phyloP scores from a whole-genome alignment of 805 yeast species.

The Nakazawaea pomicola region DNA sequence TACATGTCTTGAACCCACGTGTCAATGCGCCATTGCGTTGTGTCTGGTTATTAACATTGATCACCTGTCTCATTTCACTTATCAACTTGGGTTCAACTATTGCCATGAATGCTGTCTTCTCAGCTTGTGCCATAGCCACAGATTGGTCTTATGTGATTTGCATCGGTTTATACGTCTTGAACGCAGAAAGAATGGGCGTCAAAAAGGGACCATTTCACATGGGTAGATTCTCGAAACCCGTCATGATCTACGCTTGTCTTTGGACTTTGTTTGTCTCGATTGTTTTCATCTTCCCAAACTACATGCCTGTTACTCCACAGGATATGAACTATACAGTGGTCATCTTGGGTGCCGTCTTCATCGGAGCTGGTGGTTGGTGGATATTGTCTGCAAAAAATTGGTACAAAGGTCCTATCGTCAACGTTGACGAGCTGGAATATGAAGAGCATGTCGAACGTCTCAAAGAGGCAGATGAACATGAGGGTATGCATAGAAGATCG shows the following conservation, averaged over 20 bases:
- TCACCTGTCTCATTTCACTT: conserved; percentile 39
- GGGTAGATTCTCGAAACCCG: conserved; percentile 34
- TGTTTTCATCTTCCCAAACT: conserved; percentile 48
- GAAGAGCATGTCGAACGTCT: conserved; percentile 16
- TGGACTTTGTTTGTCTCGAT: conserved; percentile 46
- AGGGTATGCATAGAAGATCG: conserved; percentile 1
- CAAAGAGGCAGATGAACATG: not conserved
- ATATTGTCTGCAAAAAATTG: conserved; percentile 44
- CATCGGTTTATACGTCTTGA: conserved; percentile 35
- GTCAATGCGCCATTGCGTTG: conserved; percentile 39
- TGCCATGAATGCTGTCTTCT: conserved; percentile 51
- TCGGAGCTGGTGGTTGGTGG: conserved; percentile 39
- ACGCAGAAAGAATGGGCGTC: conserved; percentile 40
- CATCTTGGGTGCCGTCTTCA: conserved; percentile 36
- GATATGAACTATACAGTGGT: conserved; percentile 54
- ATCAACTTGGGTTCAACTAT: conserved; percentile 36
- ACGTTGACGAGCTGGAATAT: conserved; percentile 34
- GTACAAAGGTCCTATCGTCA: conserved; percentile 52
- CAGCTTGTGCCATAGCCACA: conserved; percentile 47
- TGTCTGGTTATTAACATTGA: conserved; percentile 36
- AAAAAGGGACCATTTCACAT: conserved; percentile 44
- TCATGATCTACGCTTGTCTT: conserved; percentile 34
- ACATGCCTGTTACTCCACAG: conserved; percentile 34
- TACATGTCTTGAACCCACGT: conserved; percentile 35
- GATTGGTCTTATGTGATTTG: conserved; percentile 47